Evolutionary conservation across 176 grass and related monocot species (phyloP), one percentile per base, ranked within the genome.

Genomic region (Cenchrus americanus): DNA sequence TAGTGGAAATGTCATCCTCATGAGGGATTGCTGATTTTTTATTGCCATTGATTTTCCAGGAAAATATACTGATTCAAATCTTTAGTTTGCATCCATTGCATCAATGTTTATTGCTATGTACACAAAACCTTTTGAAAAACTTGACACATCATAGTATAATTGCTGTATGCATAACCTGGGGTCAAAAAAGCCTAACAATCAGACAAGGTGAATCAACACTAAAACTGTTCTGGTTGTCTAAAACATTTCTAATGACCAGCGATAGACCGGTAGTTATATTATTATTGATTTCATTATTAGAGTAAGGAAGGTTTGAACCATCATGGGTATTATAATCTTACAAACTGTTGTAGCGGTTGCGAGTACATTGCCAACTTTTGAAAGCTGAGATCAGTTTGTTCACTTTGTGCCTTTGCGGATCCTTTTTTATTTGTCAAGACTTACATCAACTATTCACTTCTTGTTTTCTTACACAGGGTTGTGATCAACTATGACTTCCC

Each of bases 401-500:
- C 11, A 65, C 42, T 51, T 48, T 80, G 47, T 66, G 62, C 62
- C 9, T 19, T 53, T 47, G 52, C 71, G 24, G 47, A 26, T 72
- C 69, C 21, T 72, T 32, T 48, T 48, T 69, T 71, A 30, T 30
- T 53, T 3, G 37, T 83, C 24, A 15, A 41, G 32, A 32, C 52
- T 69, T 72, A 5, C 37, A 52, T 86, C 23, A 8, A 43, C 14
- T 80, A 52, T 3, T 77, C 54, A 1, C n/a, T 54, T 69, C 14
- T 54, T 89, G 21, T 84, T 69, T 73, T 54, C 66, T 57, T 77
- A 62, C 71, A 66, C 70, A 98, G 95, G 92, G 76, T 94, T 30
- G 95, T 98, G 87, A 92, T 98, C 70, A 98, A 98, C 80, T 98
- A 98, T 84, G 95, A 98, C 55, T 98, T 98, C 72, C 95, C 95